A percentile compares a stretch with the other conserved stretches of the same genome.
Evolutionary conservation across 2,329 filamentous ascomycete genomes (phyloP).

Genomic region (Thermoascus crustaceus): DNA sequence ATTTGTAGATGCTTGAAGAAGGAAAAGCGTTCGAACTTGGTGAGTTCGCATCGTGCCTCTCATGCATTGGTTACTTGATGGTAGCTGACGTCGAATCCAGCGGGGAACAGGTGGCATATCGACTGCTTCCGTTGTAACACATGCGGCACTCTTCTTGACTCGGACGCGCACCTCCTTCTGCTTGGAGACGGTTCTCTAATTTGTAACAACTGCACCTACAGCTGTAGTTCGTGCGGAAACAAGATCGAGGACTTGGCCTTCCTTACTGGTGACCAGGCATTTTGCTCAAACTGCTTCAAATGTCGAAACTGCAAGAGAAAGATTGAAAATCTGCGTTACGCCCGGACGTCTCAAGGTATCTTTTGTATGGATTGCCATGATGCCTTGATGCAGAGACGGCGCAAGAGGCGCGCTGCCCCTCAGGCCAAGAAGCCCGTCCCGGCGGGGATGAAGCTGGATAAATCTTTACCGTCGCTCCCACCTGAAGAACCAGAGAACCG

Average conservation of each 20-base stretch:
- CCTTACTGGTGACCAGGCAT: slow-evolving; percentile 93
- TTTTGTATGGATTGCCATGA: slow-evolving; percentile 99
- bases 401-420: slow-evolving; percentile 62
- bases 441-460: slow-evolving; percentile 62
- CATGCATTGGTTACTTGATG: slow-evolving; percentile 5
- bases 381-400: slow-evolving; percentile 82
- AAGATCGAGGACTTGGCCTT: slow-evolving; percentile 99
- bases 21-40: slow-evolving; percentile 97
- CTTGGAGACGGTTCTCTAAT: slow-evolving; percentile 96
- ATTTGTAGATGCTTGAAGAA: slow-evolving; percentile 80
- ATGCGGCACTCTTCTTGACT: slow-evolving; percentile 91
- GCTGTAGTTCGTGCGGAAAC: slow-evolving; percentile 90
- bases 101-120: slow-evolving; percentile 96
- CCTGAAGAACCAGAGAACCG: slow-evolving; percentile 50
- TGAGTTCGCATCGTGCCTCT: slow-evolving; percentile 44
- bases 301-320: slow-evolving; percentile 98
- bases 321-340: slow-evolving; percentile 97
- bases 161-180: slow-evolving; percentile 91
- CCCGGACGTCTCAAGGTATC: slow-evolving; percentile 93
- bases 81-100: slow-evolving; percentile 44
- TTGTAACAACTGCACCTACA: slow-evolving; percentile 99
- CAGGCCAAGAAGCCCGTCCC: slow-evolving; percentile 34
- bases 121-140: slow-evolving; percentile 98
- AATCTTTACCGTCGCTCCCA: slow-evolving; percentile 84
- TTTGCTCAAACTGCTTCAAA: slow-evolving; percentile 93